phyloP scores from a whole-genome alignment of 148 eudicot species.

The Polygonum aviculare region DNA sequence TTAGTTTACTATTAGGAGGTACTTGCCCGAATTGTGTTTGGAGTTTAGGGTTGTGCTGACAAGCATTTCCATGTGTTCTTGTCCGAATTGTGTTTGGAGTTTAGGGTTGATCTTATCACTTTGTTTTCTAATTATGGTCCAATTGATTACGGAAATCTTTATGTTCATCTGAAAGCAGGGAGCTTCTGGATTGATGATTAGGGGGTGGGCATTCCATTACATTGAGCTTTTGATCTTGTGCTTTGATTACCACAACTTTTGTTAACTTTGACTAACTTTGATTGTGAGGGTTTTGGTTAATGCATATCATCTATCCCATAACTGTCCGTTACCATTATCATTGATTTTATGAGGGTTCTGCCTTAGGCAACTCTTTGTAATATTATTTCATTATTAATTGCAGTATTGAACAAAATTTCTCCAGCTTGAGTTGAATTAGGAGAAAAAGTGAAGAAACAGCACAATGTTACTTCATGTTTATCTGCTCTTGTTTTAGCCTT shows the following conservation, averaged over 20 bases:
- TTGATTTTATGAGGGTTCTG: not conserved
- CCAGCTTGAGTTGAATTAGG: not conserved
- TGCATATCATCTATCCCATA: not conserved
- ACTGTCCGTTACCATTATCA: not conserved
- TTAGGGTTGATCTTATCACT: not conserved
- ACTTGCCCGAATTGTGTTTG: not conserved
- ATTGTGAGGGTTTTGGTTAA: not conserved
- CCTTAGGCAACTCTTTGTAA: not conserved
- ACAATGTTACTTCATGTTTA: not conserved
- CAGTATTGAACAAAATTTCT: not conserved
- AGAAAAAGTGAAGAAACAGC: not conserved
- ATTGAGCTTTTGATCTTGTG: not conserved
- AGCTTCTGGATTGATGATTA: not conserved
- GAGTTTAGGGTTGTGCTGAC: slow-evolving; percentile 1
- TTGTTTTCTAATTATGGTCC: not conserved
- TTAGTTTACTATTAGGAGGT: not conserved
- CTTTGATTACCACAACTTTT: not conserved
- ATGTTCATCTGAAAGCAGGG: not conserved
- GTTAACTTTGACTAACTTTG: not conserved
- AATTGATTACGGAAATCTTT: not conserved
- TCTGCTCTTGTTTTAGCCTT: not conserved
- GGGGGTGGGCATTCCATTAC: not conserved
- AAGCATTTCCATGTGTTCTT: not conserved
- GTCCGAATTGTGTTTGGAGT: not conserved
- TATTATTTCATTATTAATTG: not conserved